Conservation (phyloP, 257 asterid species). For the Gardenia jasminoides region DNA sequence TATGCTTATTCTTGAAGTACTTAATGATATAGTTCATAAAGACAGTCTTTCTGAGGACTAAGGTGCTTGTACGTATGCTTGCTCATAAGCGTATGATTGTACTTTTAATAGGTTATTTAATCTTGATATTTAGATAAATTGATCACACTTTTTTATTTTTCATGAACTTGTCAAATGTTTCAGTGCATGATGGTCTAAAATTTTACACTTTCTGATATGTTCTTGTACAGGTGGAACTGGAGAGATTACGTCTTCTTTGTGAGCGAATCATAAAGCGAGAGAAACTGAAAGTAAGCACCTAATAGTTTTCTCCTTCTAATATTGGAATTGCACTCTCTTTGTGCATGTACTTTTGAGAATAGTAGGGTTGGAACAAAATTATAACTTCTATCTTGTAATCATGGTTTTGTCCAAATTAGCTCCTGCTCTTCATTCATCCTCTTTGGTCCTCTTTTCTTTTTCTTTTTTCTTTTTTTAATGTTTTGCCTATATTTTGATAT, state of each 20-base stretch:
- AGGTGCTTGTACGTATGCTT: neutral
- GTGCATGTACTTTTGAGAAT: no score
- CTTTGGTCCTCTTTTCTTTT: neutral
- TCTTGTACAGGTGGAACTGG: slow-evolving; percentile 80
- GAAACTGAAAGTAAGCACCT: slow-evolving; percentile 78
- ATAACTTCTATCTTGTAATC: no score
- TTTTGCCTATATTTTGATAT: neutral
- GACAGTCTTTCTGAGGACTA: neutral
- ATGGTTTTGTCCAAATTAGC: no score
- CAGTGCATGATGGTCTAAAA: slow-evolving; percentile 12
- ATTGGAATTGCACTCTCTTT: no score
- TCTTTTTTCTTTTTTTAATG: neutral
- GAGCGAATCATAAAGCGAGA: slow-evolving; percentile 91
- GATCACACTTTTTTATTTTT: neutral
- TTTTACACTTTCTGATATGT: slow-evolving; percentile 16
- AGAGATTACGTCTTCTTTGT: slow-evolving; percentile 92
- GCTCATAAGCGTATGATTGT: neutral
- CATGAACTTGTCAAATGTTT: neutral
- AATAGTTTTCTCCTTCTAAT: no score
- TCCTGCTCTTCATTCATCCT: no score
- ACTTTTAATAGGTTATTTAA: neutral
- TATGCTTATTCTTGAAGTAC: no score
- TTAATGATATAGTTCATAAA: neutral
- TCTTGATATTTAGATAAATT: neutral
- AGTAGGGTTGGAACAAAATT: no score